A percentile compares a stretch with the other conserved stretches of the same genome.
These are phyloP conservation scores for Marchantia polymorpha DNA, from an alignment of 225 moss, liverwort and hornwort genomes.

Conservation along the genomic window DNA sequence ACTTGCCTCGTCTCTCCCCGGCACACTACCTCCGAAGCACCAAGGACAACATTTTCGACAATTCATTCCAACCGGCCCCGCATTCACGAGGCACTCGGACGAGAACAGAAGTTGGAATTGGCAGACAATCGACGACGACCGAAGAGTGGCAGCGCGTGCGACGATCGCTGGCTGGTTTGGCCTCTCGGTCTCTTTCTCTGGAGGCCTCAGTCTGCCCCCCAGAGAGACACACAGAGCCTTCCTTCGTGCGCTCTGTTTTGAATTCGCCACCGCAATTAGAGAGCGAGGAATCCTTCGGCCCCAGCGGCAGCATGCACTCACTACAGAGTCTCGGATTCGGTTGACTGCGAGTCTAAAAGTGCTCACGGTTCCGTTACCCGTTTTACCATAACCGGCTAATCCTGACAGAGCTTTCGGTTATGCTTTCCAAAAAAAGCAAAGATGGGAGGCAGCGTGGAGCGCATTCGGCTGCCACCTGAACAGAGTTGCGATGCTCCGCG, in stretches of 20 bases:
- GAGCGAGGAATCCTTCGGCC: neutral
- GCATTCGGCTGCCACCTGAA: neutral
- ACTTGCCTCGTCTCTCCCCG: no score
- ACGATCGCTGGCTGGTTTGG: neutral
- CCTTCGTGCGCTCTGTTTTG: neutral
- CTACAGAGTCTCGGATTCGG: neutral
- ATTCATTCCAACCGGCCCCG: neutral
- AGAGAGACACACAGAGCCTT: neutral
- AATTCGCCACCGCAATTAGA: conserved; percentile 3
- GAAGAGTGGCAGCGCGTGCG: neutral
- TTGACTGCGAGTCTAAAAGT: neutral
- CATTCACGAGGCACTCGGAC: neutral
- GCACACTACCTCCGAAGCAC: neutral
- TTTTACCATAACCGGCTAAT: neutral
- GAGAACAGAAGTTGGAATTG: neutral
- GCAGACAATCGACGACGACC: neutral
- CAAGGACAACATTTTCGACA: neutral
- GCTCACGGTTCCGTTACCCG: conserved; percentile 3
- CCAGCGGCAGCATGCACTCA: neutral
- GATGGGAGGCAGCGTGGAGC: neutral
- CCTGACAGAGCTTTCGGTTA: neutral
- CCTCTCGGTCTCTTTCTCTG: neutral
- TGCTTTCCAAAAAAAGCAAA: neutral
- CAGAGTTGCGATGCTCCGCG: neutral
- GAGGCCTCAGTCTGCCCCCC: neutral